Evolutionary conservation across 2,329 filamentous ascomycete species (phyloP).

Genomic region (Neopestalotiopsis sp.): DNA sequence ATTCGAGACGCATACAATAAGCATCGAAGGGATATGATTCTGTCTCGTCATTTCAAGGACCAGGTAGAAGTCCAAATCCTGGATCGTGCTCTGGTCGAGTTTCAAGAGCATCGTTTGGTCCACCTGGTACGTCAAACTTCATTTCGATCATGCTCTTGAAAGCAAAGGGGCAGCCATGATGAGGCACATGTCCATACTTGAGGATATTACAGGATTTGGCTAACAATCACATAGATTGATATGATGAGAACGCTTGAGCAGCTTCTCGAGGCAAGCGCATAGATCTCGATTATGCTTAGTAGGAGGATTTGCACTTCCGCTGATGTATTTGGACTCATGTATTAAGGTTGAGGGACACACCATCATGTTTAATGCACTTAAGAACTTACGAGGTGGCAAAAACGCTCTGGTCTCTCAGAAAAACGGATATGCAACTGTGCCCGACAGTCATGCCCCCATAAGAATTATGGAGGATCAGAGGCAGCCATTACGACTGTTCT

Average conservation of each 20-base stretch:
- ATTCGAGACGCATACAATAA: conserved; percentile 1
- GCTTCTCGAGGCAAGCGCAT: conserved; percentile 6
- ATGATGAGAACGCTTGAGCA: conserved; percentile 11
- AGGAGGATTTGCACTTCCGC: neutral
- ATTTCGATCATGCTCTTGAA: neutral
- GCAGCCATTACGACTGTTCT: too few species aligned
- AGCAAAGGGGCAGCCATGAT: too few species aligned
- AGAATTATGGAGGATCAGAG: neutral
- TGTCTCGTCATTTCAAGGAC: neutral
- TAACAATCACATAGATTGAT: neutral
- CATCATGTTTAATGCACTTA: neutral
- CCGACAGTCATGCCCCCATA: neutral
- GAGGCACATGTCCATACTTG: too few species aligned
- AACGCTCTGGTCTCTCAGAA: neutral
- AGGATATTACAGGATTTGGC: neutral
- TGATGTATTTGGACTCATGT: neutral
- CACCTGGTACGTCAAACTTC: neutral
- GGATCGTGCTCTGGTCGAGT: conserved; percentile 14
- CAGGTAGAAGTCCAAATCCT: conserved; percentile 1
- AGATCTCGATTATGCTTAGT: neutral
- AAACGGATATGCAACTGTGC: neutral
- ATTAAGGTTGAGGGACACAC: neutral
- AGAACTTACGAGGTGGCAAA: neutral
- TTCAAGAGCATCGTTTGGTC: conserved; percentile 13
- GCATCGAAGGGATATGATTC: too few species aligned